A percentile compares a stretch with the other conserved stretches of the same genome.
These are phyloP conservation scores for Apiotrichum sp. DNA, from an alignment of 1,284 basidiomycete genomes.

Conservation along the genomic window DNA sequence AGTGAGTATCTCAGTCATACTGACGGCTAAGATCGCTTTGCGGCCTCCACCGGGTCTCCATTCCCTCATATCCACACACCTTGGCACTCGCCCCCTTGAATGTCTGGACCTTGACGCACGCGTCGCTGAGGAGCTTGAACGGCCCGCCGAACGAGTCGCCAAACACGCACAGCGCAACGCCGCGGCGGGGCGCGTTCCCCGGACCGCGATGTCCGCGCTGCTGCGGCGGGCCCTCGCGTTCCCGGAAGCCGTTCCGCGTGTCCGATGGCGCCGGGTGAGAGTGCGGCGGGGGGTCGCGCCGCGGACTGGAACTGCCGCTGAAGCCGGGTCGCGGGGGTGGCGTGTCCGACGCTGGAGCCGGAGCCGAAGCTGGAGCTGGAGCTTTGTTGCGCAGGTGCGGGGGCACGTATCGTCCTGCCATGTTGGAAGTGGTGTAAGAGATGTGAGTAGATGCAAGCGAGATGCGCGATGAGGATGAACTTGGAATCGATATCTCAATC, in stretches of 20 bases:
- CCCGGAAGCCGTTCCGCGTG: no score
- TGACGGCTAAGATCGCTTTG: no score
- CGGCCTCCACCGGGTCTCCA: no score
- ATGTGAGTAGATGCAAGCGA: no score
- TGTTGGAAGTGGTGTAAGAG: not conserved
- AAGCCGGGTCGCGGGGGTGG: no score
- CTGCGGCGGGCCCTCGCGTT: not conserved
- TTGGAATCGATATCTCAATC: no score
- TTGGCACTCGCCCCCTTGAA: constrained; percentile 45
- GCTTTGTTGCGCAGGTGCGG: constrained; percentile 32
- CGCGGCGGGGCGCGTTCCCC: not conserved
- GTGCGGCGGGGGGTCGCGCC: no score
- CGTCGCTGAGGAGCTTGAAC: constrained; percentile 33
- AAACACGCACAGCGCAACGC: constrained; percentile 28
- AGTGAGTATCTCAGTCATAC: no score
- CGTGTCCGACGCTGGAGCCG: no score
- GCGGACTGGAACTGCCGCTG: no score
- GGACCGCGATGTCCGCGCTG: not conserved
- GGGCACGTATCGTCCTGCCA: constrained; percentile 29
- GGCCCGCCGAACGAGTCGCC: constrained; percentile 43
- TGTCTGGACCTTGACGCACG: constrained; percentile 25
- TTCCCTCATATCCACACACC: constrained; percentile 17
- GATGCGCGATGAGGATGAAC: no score
- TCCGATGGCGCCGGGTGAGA: no score
- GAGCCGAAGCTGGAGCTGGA: not conserved